These are phyloP conservation scores for Citrus reticulata DNA, from an alignment of 345 rosid species.

Conservation along the genomic window DNA sequence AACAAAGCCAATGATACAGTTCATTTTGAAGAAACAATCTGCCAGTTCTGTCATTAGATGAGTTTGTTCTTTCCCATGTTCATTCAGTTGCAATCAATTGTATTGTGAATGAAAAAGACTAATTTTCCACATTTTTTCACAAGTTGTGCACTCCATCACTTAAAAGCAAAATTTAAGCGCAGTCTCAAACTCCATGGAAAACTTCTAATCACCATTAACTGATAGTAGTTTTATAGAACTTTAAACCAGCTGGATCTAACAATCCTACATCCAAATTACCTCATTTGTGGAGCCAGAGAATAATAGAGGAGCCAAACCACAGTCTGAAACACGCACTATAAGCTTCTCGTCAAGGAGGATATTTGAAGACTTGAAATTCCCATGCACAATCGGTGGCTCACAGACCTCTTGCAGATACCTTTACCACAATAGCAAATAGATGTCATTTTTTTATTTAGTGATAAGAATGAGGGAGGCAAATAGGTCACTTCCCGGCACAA, in stretches of 20 bases:
- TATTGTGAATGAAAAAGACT: neutral
- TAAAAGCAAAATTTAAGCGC: neutral
- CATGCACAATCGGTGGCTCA: slow-evolving; percentile 70
- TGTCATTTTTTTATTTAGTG: slow-evolving; percentile 3
- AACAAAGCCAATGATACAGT: neutral
- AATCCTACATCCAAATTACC: slow-evolving; percentile 32
- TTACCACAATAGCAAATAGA: slow-evolving; percentile 12
- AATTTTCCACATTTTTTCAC: neutral
- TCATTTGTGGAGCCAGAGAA: slow-evolving; percentile 52
- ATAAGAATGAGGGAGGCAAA: slow-evolving; percentile 1
- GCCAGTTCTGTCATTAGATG: neutral
- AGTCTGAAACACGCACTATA: slow-evolving; percentile 67
- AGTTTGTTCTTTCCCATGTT: neutral
- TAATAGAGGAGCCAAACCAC: slow-evolving; percentile 63
- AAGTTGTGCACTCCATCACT: slow-evolving; percentile 11
- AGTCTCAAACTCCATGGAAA: neutral
- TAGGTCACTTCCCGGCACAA: neutral
- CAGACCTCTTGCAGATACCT: slow-evolving; percentile 91
- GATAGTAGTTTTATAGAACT: neutral
- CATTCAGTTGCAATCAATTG: neutral
- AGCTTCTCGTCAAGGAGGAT: slow-evolving; percentile 74
- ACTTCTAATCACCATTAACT: neutral
- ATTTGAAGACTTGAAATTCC: slow-evolving; percentile 73
- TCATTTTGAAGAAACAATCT: neutral
- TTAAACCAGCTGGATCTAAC: neutral